Evolutionary conservation across 208 protist genomes (phyloP), one percentile per base, ranked within the genome.

Genomic region (Spironucleus salmonicida): DNA sequence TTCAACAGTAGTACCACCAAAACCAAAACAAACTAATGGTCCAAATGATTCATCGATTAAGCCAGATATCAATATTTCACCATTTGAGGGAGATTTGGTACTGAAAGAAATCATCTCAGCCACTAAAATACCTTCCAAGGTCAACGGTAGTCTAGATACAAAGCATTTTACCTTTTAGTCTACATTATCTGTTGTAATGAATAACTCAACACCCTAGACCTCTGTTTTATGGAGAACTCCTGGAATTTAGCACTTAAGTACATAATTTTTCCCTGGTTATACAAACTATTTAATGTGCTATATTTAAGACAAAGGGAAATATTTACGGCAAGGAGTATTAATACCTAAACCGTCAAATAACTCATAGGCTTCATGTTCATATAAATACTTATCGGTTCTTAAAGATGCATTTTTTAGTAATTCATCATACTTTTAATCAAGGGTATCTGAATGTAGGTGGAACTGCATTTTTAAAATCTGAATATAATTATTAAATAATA

Each of bases 1-100:
- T 61, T 75, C 69, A n/a, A 75, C 69, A 0, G n/a, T 45, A 29
- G 69, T 75, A 35, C 69, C 69, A 34, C 69, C 69, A 45, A 62
- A 35, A 59, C 69, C 69, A 62, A 75, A 75, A 32, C 29, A 40
- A 4, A 75, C 30, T 39, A 1, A 32, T n/a, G 69, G 69, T 40
- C 69, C 69, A 45, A 75, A 75, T 19, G 32, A 0, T 30, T 4
- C 1, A 62, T 75, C 69, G 15, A 35, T 26, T 23, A 59, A 62
- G 32, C 4, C 11, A 42, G 49, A 59, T 1, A 75, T 4, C 29
- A 75, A 1, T 11, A 75, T 1, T 62, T 75, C 69, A 19, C 29
- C 40, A 35, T 58, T n/a, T 29, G 58, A 62, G 1, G 30, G 19
- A 29, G 1, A 15, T 13, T 35, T 62, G 59, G 27, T 45, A 38